These are phyloP conservation scores for Haplosporangium sp. DNA, from an alignment of 371 early-diverging fungal species.

Conservation along the genomic window DNA sequence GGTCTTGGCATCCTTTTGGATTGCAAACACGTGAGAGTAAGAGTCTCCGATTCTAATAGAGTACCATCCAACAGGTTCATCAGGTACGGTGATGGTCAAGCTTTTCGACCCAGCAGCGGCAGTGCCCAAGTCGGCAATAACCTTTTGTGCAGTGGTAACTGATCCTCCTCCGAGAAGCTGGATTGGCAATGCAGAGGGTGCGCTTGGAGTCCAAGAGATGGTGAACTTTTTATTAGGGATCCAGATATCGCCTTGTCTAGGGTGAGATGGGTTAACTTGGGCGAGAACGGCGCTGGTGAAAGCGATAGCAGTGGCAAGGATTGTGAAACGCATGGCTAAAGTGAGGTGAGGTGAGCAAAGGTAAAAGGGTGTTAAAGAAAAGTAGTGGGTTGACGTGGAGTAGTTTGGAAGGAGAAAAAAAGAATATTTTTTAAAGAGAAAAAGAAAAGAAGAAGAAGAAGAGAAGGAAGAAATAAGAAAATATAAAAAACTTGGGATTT, in stretches of 20 bases:
- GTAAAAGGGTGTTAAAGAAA: background rate
- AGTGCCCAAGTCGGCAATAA: background rate
- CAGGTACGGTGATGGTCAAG: background rate
- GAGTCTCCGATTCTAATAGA: slow-evolving; percentile 2
- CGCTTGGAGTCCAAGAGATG: background rate
- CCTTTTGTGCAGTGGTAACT: background rate
- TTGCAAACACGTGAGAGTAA: slow-evolving; percentile 9
- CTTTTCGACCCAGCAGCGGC: background rate
- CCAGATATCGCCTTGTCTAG: background rate
- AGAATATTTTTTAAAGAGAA: background rate
- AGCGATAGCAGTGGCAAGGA: background rate
- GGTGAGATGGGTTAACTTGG: background rate
- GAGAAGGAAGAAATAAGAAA: too few relatives aligned
- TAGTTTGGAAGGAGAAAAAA: background rate
- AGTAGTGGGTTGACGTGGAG: too few relatives aligned
- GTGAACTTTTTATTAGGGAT: background rate
- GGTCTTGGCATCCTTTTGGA: background rate
- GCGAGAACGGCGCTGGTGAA: background rate
- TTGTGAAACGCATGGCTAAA: slow-evolving; percentile 12
- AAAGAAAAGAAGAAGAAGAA: background rate
- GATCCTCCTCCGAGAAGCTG: slow-evolving; percentile 5
- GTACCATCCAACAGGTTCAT: slow-evolving; percentile 6
- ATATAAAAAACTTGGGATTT: background rate
- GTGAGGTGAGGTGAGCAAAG: background rate
- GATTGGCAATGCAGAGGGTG: background rate